These are phyloP conservation scores for Mentha longifolia DNA, from an alignment of 257 asterid species.

Conservation along the genomic window DNA sequence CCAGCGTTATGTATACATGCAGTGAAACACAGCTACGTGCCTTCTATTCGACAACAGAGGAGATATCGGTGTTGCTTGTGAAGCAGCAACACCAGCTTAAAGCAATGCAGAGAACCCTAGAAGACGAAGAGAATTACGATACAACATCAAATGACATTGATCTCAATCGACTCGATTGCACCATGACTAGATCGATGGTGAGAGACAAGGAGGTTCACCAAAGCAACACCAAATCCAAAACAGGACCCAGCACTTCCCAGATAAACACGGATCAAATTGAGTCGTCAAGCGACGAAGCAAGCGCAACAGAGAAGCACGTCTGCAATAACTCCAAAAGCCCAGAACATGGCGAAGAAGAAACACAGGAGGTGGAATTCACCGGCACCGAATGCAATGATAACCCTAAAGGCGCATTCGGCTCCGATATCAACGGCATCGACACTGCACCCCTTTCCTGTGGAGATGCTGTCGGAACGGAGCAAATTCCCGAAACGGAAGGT, in stretches of 20 bases:
- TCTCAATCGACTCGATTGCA: slow-evolving; percentile 46
- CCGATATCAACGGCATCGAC: slow-evolving; percentile 67
- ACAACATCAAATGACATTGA: slow-evolving; percentile 70
- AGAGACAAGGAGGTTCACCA: slow-evolving; percentile 46
- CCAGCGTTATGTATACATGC: slow-evolving; percentile 33
- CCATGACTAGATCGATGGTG: slow-evolving; percentile 28
- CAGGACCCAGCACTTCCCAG: slow-evolving; percentile 37
- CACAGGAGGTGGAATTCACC: slow-evolving; percentile 80
- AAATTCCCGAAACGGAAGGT: slow-evolving; percentile 59
- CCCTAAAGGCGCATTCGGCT: slow-evolving; percentile 72
- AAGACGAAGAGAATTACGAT: slow-evolving; percentile 84
- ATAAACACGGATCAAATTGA: slow-evolving; percentile 42
- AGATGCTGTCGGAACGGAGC: slow-evolving; percentile 63
- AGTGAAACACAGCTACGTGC: slow-evolving; percentile 98
- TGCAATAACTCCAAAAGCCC: slow-evolving; percentile 58
- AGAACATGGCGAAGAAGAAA: slow-evolving; percentile 65
- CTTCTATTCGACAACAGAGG: slow-evolving; percentile 97
- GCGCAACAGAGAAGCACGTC: slow-evolving; percentile 79
- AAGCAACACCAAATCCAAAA: slow-evolving; percentile 44
- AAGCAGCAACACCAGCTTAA: slow-evolving; percentile 97
- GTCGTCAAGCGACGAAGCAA: slow-evolving; percentile 72
- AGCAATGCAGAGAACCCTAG: slow-evolving; percentile 93
- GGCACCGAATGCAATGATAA: slow-evolving; percentile 41
- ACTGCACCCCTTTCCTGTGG: slow-evolving; percentile 49
- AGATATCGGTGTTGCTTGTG: slow-evolving; percentile 72